Evolutionary conservation across 768 basidiomycete genomes (phyloP).

Genomic region (Boletus rufocinnamomeus): DNA sequence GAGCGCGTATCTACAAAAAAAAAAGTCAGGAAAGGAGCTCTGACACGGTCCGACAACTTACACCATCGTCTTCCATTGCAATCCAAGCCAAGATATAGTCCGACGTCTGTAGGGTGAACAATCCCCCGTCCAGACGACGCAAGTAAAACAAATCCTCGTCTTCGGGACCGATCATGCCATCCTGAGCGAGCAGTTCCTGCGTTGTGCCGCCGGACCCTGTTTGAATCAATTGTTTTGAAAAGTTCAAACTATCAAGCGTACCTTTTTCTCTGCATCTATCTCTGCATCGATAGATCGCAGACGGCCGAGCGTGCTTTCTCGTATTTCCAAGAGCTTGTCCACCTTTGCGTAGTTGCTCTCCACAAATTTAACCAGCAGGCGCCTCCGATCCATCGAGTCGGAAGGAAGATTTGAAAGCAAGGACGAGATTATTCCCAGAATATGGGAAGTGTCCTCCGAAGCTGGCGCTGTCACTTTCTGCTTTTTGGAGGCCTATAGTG

Average conservation of each 20-base stretch:
- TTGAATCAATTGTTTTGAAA: background rate
- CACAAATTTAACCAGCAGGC: slow-evolving; percentile 91
- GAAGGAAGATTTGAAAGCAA: slow-evolving; percentile 85
- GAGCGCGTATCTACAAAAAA: slow-evolving; percentile 65
- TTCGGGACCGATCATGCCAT: slow-evolving; percentile 57
- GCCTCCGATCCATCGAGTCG: slow-evolving; percentile 75
- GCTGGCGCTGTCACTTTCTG: slow-evolving; percentile 56
- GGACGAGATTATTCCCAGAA: slow-evolving; percentile 86
- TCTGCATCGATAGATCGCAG: slow-evolving; percentile 63
- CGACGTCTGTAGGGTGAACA: slow-evolving; percentile 86
- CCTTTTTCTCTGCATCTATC: slow-evolving; percentile 70
- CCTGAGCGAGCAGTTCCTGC: slow-evolving; percentile 57
- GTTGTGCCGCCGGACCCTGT: background rate
- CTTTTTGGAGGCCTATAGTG: slow-evolving; percentile 57
- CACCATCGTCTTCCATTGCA: slow-evolving; percentile 97
- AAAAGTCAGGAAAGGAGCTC: slow-evolving; percentile 10
- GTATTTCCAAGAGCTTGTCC: slow-evolving; percentile 87
- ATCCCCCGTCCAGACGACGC: slow-evolving; percentile 81
- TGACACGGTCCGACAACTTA: slow-evolving; percentile 39
- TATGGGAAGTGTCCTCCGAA: slow-evolving; percentile 84
- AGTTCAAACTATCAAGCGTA: slow-evolving; percentile 27
- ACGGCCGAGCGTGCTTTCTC: slow-evolving; percentile 66
- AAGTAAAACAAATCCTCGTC: slow-evolving; percentile 82
- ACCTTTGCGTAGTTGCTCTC: slow-evolving; percentile 92
- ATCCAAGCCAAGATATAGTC: slow-evolving; percentile 97